Evolutionary conservation across 2,329 filamentous ascomycete genomes (phyloP).

Genomic region (Coniochaeta sp.): DNA sequence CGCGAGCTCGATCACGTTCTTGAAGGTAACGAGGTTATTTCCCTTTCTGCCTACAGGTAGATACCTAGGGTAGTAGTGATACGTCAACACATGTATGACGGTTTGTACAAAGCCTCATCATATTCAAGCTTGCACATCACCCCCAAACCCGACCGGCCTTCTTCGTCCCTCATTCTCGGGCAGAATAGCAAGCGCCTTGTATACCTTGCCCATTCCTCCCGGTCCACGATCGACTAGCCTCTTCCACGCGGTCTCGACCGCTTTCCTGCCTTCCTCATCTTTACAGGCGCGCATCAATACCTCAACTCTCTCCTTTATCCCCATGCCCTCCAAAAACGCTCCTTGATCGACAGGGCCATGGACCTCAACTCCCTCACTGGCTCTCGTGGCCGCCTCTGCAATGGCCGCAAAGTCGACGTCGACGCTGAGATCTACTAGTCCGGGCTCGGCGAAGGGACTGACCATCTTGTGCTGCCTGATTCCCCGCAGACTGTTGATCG

Average conservation of each 20-base stretch:
- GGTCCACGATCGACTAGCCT: slow-evolving; percentile 76
- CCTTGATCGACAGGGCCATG: slow-evolving; percentile 88
- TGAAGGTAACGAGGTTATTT: background rate
- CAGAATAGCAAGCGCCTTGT: slow-evolving; percentile 87
- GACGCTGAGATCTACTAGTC: slow-evolving; percentile 79
- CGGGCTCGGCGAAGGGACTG: slow-evolving; percentile 71
- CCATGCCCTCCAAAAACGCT: slow-evolving; percentile 71
- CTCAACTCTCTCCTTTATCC: slow-evolving; percentile 69
- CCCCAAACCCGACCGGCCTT: slow-evolving; percentile 87
- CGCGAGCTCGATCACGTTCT: background rate
- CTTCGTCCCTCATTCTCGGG: slow-evolving; percentile 69
- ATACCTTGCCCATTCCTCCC: slow-evolving; percentile 87
- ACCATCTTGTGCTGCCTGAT: slow-evolving; percentile 72
- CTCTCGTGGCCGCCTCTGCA: slow-evolving; percentile 70
- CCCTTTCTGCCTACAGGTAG: background rate
- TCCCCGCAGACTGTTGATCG: slow-evolving; percentile 82
- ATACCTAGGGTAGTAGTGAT: too few relatives aligned
- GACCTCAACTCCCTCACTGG: slow-evolving; percentile 76
- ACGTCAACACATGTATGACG: background rate
- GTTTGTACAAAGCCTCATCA: background rate
- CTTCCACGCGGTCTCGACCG: slow-evolving; percentile 68
- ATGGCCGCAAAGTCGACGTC: slow-evolving; percentile 91
- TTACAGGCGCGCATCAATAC: slow-evolving; percentile 46
- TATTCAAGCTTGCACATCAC: slow-evolving; percentile 39
- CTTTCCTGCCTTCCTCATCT: slow-evolving; percentile 20